Conservation (phyloP, 2,329 filamentous ascomycete genomes). For the Trichoderma koningii region DNA sequence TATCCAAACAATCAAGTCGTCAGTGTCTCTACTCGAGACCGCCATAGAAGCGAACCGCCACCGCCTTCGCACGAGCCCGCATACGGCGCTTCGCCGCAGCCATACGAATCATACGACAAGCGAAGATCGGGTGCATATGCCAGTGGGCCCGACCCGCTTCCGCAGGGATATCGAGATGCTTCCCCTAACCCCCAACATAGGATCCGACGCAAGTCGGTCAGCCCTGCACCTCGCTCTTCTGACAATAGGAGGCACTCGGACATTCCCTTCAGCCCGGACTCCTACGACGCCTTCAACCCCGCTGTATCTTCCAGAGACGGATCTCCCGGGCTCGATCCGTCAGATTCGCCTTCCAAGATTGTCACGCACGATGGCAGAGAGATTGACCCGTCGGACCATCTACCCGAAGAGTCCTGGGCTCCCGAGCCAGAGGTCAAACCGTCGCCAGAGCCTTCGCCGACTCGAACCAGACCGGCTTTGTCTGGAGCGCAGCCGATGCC, state of each 20-base stretch:
- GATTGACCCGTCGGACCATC: conserved; percentile 77
- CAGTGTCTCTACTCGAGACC: conserved; percentile 47
- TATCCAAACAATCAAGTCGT: conserved; percentile 43
- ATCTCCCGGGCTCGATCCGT: conserved; percentile 40
- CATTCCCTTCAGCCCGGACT: conserved; percentile 73
- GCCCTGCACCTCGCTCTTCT: conserved; percentile 61
- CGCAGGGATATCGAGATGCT: conserved; percentile 36
- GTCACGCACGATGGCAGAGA: conserved; percentile 74
- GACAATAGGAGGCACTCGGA: conserved; percentile 58
- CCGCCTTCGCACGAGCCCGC: conserved; percentile 34
- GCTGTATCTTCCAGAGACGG: conserved; percentile 43
- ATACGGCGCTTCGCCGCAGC: conserved; percentile 36
- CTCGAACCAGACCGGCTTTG: conserved; percentile 49
- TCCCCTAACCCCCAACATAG: conserved; percentile 48
- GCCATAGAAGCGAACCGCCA: conserved; percentile 40
- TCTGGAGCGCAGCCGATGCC: conserved; percentile 57
- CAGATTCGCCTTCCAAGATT: conserved; percentile 67
- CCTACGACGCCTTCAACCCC: conserved; percentile 73
- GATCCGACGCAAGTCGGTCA: conserved; percentile 72
- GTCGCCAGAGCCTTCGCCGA: conserved; percentile 35
- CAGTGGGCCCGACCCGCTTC: conserved; percentile 37
- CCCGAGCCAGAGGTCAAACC: conserved; percentile 66
- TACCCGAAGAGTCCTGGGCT: conserved; percentile 76
- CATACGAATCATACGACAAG: conserved; percentile 48
- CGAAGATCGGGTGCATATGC: conserved; percentile 45